Base-by-base conservation (phyloP, 2,329 filamentous ascomycete genomes). In the Sclerotinia borealis region DNA sequence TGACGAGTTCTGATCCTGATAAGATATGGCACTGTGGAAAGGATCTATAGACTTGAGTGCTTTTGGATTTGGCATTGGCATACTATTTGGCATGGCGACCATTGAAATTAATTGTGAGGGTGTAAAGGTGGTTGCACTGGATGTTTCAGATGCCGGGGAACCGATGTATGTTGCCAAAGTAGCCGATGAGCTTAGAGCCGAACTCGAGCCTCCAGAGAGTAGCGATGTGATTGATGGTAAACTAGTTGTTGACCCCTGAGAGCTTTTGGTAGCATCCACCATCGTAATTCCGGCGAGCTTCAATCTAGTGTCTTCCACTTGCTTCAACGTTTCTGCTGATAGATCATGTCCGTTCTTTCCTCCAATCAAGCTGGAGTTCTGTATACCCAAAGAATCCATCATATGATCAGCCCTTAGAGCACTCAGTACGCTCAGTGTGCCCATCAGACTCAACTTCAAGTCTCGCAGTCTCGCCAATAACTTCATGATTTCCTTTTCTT, bases 401-500 rank as follows among this genome's bases (percentile, higher is more conserved):
- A 66, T 64, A 43, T 52, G 51, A 55, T 67, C 66, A 2, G 65
- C 66, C 49, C 66, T 65, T 6, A 68, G 31, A 3, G 50, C 61
- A 63, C 59, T 65, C 22, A 68, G 37, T 7, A 66, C 31, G n/a
- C 61, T 59, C 50, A 69, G 49, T n/a, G 39, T 67, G 3, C 65
- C 45, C 63, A 69, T 48, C 25, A 69, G 25, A 41, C 65, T 66
- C 8, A 68, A 37, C 37, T 69, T 68, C 4, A 69, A 49, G 63
- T 66, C 67, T 39, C 65, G 65, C 54, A 68, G 36, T 49, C 66
- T 67, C 11, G 59, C 60, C 39, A 68, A 29, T 8, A 69, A 19
- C 47, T 67, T 68, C 55, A 61, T 58, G 11, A 68, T 64, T 22
- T 66, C 63, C 37, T 69, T 69, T 47, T 69, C 68, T 29, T 68